These are phyloP conservation scores for Tephrocybe sp. DNA, from an alignment of 768 basidiomycete species.

Conservation along the genomic window DNA sequence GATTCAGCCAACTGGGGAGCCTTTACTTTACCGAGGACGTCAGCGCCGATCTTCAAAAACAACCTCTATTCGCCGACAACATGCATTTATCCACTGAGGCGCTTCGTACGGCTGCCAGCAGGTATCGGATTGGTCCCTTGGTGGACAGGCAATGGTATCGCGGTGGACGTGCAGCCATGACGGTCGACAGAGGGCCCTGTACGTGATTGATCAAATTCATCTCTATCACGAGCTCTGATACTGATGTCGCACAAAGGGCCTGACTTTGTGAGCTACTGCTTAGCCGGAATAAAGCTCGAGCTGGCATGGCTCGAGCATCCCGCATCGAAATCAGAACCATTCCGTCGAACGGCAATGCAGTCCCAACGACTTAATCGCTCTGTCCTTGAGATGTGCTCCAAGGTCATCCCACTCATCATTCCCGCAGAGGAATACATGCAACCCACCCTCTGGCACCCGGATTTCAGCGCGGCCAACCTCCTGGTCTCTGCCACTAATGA, in stretches of 20 bases:
- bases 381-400: constrained; percentile 17
- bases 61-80: constrained; percentile 11
- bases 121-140: constrained; percentile 29
- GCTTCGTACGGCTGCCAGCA: constrained; percentile 15
- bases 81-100: background rate
- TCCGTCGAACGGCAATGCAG: constrained; percentile 4
- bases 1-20: constrained; percentile 33
- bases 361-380: constrained; percentile 17
- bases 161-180: constrained; percentile 23
- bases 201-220: constrained; percentile 10
- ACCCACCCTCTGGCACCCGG: constrained; percentile 30
- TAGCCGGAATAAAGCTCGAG: constrained; percentile 3
- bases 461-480: constrained; percentile 25
- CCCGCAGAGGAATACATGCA: no score
- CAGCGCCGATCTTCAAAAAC: constrained; percentile 9
- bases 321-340: background rate
- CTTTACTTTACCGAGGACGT: constrained; percentile 34
- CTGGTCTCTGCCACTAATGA: constrained; percentile 22
- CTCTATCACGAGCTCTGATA: constrained; percentile 4
- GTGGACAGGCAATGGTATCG: constrained; percentile 28
- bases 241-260: constrained; percentile 18
- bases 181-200: constrained; percentile 32
- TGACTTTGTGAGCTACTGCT: constrained; percentile 7
- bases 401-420: constrained; percentile 19
- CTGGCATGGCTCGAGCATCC: constrained; percentile 2